These are phyloP conservation scores for Circinella umbellata DNA, from an alignment of 371 early-diverging fungal species.

Conservation along the genomic window DNA sequence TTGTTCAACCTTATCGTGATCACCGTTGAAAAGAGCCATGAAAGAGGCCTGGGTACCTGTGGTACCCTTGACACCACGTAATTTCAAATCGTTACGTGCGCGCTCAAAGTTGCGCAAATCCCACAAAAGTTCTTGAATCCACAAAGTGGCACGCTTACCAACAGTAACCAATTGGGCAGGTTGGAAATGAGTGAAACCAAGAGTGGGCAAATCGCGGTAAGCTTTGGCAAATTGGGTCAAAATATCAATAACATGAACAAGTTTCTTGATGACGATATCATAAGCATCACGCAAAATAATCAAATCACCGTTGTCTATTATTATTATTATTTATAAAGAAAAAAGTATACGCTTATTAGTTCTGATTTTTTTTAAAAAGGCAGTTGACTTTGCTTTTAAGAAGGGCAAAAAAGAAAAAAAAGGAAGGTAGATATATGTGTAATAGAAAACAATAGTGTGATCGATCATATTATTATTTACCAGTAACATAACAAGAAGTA, in stretches of 20 bases:
- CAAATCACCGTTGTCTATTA: slow-evolving; percentile 91
- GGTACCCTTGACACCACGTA: slow-evolving; percentile 98
- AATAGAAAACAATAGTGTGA: no score
- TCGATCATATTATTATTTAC: slow-evolving; percentile 21
- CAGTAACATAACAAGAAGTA: slow-evolving; percentile 96
- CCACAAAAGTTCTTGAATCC: slow-evolving; percentile 95
- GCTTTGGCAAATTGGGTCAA: slow-evolving; percentile 80
- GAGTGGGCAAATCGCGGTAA: slow-evolving; percentile 89
- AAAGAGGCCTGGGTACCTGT: slow-evolving; percentile 99
- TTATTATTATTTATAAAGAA: no score
- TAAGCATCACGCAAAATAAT: slow-evolving; percentile 94
- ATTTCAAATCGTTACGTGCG: slow-evolving; percentile 85
- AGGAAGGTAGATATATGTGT: no score
- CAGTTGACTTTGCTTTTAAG: no score
- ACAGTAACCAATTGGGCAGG: slow-evolving; percentile 98
- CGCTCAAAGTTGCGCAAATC: slow-evolving; percentile 94
- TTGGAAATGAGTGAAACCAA: slow-evolving; percentile 98
- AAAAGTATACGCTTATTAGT: no score
- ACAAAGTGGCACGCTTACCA: slow-evolving; percentile 96
- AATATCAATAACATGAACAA: slow-evolving; percentile 81
- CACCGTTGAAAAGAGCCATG: slow-evolving; percentile 92
- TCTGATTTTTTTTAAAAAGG: neutral
- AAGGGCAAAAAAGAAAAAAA: no score
- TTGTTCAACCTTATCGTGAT: slow-evolving; percentile 92
- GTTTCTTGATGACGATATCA: slow-evolving; percentile 89